A percentile compares a stretch with the other conserved stretches of the same genome.
Evolutionary conservation across 2,329 filamentous ascomycete species (phyloP).

Genomic region (Emmonsiellopsis sp.): DNA sequence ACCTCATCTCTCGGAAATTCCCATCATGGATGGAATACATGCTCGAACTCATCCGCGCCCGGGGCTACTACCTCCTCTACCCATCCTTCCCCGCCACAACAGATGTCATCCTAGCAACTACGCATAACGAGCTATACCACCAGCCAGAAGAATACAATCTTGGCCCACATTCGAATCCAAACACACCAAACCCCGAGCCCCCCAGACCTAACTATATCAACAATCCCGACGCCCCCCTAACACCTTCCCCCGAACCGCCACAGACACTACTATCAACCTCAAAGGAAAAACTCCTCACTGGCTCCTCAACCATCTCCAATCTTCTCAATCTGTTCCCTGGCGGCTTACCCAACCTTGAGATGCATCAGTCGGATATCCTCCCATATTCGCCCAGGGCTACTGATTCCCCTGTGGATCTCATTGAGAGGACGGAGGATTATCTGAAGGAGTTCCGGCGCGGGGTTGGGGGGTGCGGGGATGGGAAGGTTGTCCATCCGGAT

Average conservation of each 20-base stretch:
- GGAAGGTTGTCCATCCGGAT: slow-evolving; percentile 23
- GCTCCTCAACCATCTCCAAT: slow-evolving; percentile 38
- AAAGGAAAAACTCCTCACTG: slow-evolving; percentile 21
- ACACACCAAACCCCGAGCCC: background rate
- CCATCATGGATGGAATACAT: slow-evolving; percentile 73
- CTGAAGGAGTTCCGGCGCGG: slow-evolving; percentile 49
- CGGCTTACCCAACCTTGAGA: slow-evolving; percentile 32
- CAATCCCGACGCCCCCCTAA: slow-evolving; percentile 12
- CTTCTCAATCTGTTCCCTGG: slow-evolving; percentile 38
- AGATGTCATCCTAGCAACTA: slow-evolving; percentile 51
- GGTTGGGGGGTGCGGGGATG: slow-evolving; percentile 56
- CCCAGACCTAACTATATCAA: slow-evolving; percentile 2
- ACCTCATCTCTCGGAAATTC: slow-evolving; percentile 56
- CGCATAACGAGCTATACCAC: slow-evolving; percentile 67
- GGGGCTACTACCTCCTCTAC: slow-evolving; percentile 73
- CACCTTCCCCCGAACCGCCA: background rate
- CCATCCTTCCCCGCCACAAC: slow-evolving; percentile 48
- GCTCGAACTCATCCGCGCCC: slow-evolving; percentile 63
- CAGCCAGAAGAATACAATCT: slow-evolving; percentile 56
- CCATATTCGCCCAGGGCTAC: slow-evolving; percentile 44
- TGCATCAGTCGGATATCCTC: slow-evolving; percentile 49
- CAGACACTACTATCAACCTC: background rate
- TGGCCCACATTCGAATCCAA: background rate
- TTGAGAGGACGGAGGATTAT: slow-evolving; percentile 41
- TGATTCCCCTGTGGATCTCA: slow-evolving; percentile 22